Evolutionary conservation across 768 basidiomycete species (phyloP).

Genomic region (Lactarius hatsudake): DNA sequence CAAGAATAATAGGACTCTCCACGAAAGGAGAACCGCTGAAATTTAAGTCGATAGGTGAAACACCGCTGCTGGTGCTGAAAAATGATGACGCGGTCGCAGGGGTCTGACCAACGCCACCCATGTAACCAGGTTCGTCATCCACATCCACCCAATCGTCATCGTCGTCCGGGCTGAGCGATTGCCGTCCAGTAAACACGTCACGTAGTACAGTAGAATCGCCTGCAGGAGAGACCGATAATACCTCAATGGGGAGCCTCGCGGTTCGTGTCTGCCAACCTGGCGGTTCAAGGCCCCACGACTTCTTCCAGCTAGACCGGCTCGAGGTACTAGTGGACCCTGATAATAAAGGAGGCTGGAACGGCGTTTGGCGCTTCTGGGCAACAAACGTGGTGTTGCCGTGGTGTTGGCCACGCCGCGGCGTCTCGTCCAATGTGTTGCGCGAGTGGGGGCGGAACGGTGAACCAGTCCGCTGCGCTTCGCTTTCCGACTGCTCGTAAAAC

Average conservation of each 20-base stretch:
- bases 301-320: slow-evolving; percentile 82
- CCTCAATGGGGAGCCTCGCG: slow-evolving; percentile 70
- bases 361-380: slow-evolving; percentile 77
- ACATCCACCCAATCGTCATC: slow-evolving; percentile 90
- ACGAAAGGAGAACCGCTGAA: slow-evolving; percentile 21
- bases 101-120: slow-evolving; percentile 72
- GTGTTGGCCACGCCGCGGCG: slow-evolving; percentile 38
- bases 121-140: slow-evolving; percentile 75
- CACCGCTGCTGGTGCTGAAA: slow-evolving; percentile 21
- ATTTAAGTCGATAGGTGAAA: slow-evolving; percentile 10
- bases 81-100: slow-evolving; percentile 18
- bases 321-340: slow-evolving; percentile 43
- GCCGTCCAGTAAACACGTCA: slow-evolving; percentile 78
- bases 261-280: slow-evolving; percentile 76
- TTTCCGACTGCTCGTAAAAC: slow-evolving; percentile 71
- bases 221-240: slow-evolving; percentile 61
- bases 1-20: slow-evolving; percentile 10
- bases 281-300: slow-evolving; percentile 83
- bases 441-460: slow-evolving; percentile 61
- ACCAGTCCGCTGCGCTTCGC: slow-evolving; percentile 56
- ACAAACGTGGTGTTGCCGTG: slow-evolving; percentile 60
- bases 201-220: slow-evolving; percentile 47
- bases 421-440: slow-evolving; percentile 49
- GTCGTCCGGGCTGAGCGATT: slow-evolving; percentile 59
- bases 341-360: slow-evolving; percentile 51